Conservation (phyloP, 129 eudicot species). For the Lactuca saligna region DNA sequence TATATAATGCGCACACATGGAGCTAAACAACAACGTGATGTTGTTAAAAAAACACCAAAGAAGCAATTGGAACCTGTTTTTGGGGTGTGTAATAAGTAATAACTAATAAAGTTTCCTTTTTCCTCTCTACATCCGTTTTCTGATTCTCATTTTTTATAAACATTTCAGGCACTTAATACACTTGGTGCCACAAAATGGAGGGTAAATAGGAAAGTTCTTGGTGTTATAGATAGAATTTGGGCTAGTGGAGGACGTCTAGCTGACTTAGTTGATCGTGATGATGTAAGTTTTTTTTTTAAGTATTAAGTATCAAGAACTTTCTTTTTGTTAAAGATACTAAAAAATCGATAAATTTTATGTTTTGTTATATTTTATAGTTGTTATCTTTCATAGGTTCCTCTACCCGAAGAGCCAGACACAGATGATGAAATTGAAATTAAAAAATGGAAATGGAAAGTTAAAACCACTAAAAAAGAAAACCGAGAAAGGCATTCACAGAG, state of each 20-base stretch:
- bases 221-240: constrained; percentile 84
- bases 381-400: constrained; percentile 48
- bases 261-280: constrained; percentile 90
- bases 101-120: constrained; percentile 7
- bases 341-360: neutral
- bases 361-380: neutral
- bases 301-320: neutral
- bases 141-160: neutral
- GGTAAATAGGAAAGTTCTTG: constrained; percentile 76
- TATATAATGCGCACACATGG: constrained; percentile 98
- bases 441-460: constrained; percentile 97
- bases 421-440: constrained; percentile 69
- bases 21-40: constrained; percentile 83
- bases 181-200: constrained; percentile 97
- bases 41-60: constrained; percentile 63
- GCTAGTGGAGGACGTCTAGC: constrained; percentile 89
- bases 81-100: constrained; percentile 51
- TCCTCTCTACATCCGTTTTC: neutral
- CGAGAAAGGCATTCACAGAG: constrained; percentile 91
- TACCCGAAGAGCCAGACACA: constrained; percentile 87
- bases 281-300: constrained; percentile 45
- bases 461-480: constrained; percentile 58
- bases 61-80: constrained; percentile 66
- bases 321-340: neutral
- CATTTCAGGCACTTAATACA: constrained; percentile 78